Percentiles rank a stretch among this genome's conserved stretches.
Evolutionary conservation across 2,329 filamentous ascomycete genomes (phyloP).

Genomic region (Epichloe typhina): DNA sequence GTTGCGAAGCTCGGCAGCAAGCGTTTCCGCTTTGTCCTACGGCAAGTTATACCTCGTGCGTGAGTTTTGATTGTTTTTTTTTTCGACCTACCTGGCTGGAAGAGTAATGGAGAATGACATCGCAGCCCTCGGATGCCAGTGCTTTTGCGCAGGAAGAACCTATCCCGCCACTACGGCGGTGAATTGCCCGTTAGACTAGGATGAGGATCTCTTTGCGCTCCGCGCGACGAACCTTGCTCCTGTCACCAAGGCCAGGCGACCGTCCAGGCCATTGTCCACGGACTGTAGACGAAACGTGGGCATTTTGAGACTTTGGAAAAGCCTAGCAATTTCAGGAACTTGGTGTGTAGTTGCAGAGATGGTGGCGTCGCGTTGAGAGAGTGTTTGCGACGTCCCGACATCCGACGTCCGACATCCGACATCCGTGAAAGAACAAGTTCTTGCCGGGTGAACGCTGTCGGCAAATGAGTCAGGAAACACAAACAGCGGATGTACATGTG

Average conservation of each 20-base stretch:
- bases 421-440: too few species aligned
- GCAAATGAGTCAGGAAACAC: too few species aligned
- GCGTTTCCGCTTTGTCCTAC: constrained; percentile 4
- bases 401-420: too few species aligned
- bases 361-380: neutral
- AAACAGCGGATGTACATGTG: too few species aligned
- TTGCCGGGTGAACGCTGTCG: too few species aligned
- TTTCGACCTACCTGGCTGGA: constrained; percentile 1
- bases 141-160: constrained; percentile 4
- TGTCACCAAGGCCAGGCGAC: constrained; percentile 5
- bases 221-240: constrained; percentile 4
- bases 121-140: constrained; percentile 5
- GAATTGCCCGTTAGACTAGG: neutral
- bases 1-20: neutral
- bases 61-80: too few species aligned
- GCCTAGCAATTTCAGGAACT: neutral
- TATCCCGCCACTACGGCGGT: constrained; percentile 3
- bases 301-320: neutral
- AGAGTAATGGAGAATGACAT: constrained; percentile 5
- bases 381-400: neutral
- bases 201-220: neutral
- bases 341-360: neutral
- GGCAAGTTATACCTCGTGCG: neutral
- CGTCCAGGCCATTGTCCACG: constrained; percentile 1
- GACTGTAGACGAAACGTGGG: neutral